Base-by-base conservation (phyloP, 768 basidiomycete genomes). In the Flagelloscypha sp. region DNA sequence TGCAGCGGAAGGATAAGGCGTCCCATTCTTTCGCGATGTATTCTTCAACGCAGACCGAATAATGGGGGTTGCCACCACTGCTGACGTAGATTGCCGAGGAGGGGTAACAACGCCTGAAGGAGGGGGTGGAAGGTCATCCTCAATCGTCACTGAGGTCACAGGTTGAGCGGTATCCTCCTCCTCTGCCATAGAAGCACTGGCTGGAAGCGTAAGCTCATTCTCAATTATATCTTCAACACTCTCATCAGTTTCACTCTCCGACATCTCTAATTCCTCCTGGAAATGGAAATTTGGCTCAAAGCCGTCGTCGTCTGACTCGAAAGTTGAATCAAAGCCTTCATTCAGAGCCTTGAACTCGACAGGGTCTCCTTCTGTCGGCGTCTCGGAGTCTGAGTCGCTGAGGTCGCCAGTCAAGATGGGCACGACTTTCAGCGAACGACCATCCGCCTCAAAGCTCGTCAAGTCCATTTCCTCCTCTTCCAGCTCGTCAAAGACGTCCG, bases 401-500 rank as follows among this genome's bases (percentile, higher is more conserved):
- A n/a, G 4, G 22, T 63, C 62, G 6, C 66, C 70, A 21, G 74
- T 69, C 62, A 73, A 68, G 30, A 70, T 59, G 24, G 69, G 62
- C 32, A 70, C 69, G 21, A 66, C 56, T 12, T 68, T 74, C 9
- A 68, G 65, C 7, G 74, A 68, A 28, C 74, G 64, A 6, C 58
- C 73, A 50, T 84, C 84, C 24, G 84, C 78, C 19, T 73, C 77
- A 57, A 86, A 87, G 35, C 82, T 83, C 7, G 67, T 74, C 44
- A 83, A 58, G 45, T 76, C 76, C 34, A 70, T 62, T 47, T 83
- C 82, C 53, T 80, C 81, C 40, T 70, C 76, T 43, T 79, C 80
- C 28, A 76, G 73, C 18, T 66, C 62, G 33, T 69, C 71, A 3
- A 59, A 58, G 24, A 48, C 56, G 32, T 70, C 73, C 31, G 71